Evolutionary conservation across 2,329 filamentous ascomycete species (phyloP).

Genomic region (Clarireedia hainanense): DNA sequence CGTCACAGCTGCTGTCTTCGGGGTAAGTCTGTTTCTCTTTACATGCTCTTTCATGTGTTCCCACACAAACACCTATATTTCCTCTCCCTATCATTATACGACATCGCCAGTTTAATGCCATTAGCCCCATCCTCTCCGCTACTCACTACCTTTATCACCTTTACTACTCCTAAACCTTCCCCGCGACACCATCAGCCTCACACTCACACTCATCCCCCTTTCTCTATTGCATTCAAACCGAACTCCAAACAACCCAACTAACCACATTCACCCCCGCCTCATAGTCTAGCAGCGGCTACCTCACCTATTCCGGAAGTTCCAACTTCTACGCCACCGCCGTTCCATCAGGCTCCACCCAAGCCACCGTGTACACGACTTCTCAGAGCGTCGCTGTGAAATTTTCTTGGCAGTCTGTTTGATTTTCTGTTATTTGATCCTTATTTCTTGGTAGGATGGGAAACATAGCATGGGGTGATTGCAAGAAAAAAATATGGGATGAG

Average conservation of each 20-base stretch:
- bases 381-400: conserved; percentile 27
- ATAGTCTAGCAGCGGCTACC: conserved; percentile 12
- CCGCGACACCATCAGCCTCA: not conserved
- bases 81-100: not conserved
- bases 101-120: no score
- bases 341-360: conserved; percentile 27
- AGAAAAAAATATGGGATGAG: not conserved
- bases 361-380: conserved; percentile 24
- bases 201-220: not conserved
- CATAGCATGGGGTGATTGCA: not conserved
- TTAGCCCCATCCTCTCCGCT: no score
- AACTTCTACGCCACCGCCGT: conserved; percentile 29
- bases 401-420: conserved; percentile 20
- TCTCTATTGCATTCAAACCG: not conserved
- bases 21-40: conserved; percentile 20
- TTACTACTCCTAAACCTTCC: no score
- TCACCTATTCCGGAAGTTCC: conserved; percentile 23
- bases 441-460: not conserved
- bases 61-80: not conserved
- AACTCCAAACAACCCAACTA: not conserved
- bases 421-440: not conserved
- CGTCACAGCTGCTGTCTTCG: conserved; percentile 33
- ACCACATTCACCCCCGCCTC: not conserved
- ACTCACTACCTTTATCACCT: no score
- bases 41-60: not conserved